Conservation (phyloP, 2,329 filamentous ascomycete genomes). For the Colletotrichum godetiae region DNA sequence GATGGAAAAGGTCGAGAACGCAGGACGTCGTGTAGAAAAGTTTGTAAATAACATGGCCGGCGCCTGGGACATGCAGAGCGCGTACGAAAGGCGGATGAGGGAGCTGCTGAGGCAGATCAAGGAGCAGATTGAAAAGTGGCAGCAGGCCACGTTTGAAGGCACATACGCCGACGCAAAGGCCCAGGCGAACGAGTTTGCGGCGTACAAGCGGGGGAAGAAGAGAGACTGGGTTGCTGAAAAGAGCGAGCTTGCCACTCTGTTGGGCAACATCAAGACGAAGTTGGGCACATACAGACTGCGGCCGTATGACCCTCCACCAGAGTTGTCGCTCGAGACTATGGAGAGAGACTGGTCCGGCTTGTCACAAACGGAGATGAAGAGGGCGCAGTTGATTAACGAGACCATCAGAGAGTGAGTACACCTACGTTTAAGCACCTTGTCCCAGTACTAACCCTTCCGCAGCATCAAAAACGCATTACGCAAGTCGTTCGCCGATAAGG, state of each 20-base stretch:
- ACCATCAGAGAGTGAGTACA: constrained; percentile 87
- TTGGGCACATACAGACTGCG: constrained; percentile 92
- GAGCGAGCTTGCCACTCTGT: constrained; percentile 89
- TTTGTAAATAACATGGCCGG: constrained; percentile 99
- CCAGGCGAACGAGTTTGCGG: constrained; percentile 83
- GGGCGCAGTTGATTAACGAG: constrained; percentile 96
- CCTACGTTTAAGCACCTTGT: constrained; percentile 40
- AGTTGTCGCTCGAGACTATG: constrained; percentile 83
- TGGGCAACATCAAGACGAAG: constrained; percentile 99
- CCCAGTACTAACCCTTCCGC: constrained; percentile 42
- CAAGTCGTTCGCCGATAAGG: constrained; percentile 95
- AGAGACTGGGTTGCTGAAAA: constrained; percentile 98
- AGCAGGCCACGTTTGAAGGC: constrained; percentile 84
- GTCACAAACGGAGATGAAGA: constrained; percentile 85
- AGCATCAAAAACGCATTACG: constrained; percentile 96
- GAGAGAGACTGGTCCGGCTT: constrained; percentile 85
- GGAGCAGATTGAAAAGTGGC: constrained; percentile 81
- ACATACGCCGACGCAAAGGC: constrained; percentile 93
- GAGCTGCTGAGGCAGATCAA: constrained; percentile 81
- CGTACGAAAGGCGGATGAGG: constrained; percentile 91
- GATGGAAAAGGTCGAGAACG: constrained; percentile 98
- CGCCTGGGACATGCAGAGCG: constrained; percentile 99
- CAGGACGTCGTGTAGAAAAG: constrained; percentile 94
- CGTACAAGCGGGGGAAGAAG: constrained; percentile 93
- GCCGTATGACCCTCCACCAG: constrained; percentile 88